Conservation (phyloP, 495 filamentous ascomycete genomes). For the Penicillium cosmopolitanum region DNA sequence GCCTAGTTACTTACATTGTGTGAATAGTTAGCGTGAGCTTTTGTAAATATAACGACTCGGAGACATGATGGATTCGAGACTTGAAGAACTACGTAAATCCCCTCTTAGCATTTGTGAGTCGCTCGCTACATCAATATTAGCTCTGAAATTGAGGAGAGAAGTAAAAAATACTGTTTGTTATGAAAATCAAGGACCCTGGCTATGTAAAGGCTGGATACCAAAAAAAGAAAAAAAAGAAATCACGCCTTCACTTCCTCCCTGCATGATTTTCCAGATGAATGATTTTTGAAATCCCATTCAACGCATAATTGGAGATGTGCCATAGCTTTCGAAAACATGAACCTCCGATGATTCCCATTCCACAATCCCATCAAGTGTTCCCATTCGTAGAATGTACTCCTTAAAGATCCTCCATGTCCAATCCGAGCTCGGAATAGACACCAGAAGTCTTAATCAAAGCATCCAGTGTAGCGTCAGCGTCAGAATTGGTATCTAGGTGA, state of each 20-base stretch:
- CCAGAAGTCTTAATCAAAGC: not conserved
- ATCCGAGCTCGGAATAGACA: not conserved
- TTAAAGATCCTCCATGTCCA: no score
- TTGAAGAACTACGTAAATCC: no score
- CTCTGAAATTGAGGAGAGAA: no score
- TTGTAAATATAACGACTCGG: no score
- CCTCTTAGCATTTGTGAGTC: no score
- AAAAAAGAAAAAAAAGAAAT: not conserved
- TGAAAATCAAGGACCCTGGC: not conserved
- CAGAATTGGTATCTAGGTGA: not conserved
- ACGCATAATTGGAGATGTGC: not conserved
- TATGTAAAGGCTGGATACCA: not conserved
- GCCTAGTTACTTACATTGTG: no score
- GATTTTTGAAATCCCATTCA: not conserved
- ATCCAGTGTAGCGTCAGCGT: not conserved
- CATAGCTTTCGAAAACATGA: not conserved
- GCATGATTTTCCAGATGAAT: not conserved
- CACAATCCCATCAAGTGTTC: not conserved
- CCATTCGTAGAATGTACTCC: not conserved
- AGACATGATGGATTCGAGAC: no score
- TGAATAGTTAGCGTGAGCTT: no score
- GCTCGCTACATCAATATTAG: no score
- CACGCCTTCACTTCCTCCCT: not conserved
- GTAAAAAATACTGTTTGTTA: no score
- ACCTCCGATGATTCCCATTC: not conserved